phyloP scores from a whole-genome alignment of 164 flowering plant species.

The Brasenia schreberi region DNA sequence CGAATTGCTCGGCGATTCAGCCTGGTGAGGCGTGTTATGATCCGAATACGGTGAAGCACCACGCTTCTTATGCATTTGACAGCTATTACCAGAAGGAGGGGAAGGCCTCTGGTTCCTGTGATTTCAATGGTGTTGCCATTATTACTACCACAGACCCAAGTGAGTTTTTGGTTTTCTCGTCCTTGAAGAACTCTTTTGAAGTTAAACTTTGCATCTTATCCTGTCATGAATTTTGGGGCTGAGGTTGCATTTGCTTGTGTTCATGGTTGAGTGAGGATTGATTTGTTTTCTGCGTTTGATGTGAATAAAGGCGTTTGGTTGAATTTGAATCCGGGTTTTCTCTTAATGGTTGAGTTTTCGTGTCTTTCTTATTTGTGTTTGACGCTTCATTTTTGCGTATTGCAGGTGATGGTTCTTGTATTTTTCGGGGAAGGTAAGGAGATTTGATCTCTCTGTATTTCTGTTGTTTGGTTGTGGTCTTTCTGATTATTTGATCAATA shows the following conservation, averaged over 20 bases:
- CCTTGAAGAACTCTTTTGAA: not conserved
- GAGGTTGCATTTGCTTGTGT: not conserved
- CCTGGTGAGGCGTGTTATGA: slow-evolving; percentile 81
- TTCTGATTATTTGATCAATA: not conserved
- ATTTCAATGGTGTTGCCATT: slow-evolving; percentile 89
- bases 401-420: not conserved
- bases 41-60: slow-evolving; percentile 72
- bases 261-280: not conserved
- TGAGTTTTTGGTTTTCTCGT: slow-evolving; percentile 22
- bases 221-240: not conserved
- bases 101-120: slow-evolving; percentile 60
- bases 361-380: not conserved
- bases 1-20: slow-evolving; percentile 90
- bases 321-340: not conserved
- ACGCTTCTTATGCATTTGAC: slow-evolving; percentile 92
- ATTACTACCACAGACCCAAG: slow-evolving; percentile 97
- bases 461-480: not conserved
- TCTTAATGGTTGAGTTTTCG: not conserved
- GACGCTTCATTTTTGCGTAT: not conserved
- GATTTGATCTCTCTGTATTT: not conserved
- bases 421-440: not conserved
- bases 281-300: not conserved
- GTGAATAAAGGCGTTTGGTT: not conserved
- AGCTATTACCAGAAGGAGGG: slow-evolving; percentile 85
- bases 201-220: not conserved